Conservation (phyloP, 805 yeast species). For the Wilhelminamyces savonicus region DNA sequence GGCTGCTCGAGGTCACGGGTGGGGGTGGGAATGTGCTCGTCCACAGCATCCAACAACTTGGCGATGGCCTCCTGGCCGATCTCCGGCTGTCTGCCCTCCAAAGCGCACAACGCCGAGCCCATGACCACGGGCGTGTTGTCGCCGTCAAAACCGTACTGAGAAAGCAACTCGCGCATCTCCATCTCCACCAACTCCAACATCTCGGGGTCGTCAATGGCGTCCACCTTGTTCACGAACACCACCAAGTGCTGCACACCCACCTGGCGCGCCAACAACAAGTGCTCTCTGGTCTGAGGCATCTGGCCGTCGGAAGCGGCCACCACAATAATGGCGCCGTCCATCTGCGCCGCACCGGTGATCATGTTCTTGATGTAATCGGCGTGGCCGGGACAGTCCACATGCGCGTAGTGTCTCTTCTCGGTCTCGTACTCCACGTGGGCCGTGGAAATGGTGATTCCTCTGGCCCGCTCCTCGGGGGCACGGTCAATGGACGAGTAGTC, state of each 20-base stretch:
- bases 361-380: slow-evolving; percentile 97
- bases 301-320: slow-evolving; percentile 99
- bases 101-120: slow-evolving; percentile 98
- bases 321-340: slow-evolving; percentile 99
- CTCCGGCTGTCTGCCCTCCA: slow-evolving; percentile 82
- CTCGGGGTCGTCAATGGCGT: slow-evolving; percentile 96
- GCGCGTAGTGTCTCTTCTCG: slow-evolving; percentile 91
- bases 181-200: slow-evolving; percentile 99
- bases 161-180: slow-evolving; percentile 98
- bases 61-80: slow-evolving; percentile 83
- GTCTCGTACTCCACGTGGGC: slow-evolving; percentile 98
- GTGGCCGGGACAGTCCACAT: slow-evolving; percentile 98
- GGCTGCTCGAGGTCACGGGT: slow-evolving; percentile 93
- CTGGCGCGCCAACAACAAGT: slow-evolving; percentile 95
- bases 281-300: slow-evolving; percentile 99
- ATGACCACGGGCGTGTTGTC: slow-evolving; percentile 95
- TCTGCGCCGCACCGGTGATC: slow-evolving; percentile 99
- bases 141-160: slow-evolving; percentile 94
- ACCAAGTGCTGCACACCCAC: slow-evolving; percentile 98
- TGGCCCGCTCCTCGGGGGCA: slow-evolving; percentile 98
- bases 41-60: slow-evolving; percentile 86
- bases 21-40: slow-evolving; percentile 94
- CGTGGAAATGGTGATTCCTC: slow-evolving; percentile 97
- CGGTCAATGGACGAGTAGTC: slow-evolving; percentile 92
- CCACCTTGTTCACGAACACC: slow-evolving; percentile 97